Evolutionary conservation across 805 yeast genomes (phyloP).

Genomic region (Saccharomycopsis selenospora): DNA sequence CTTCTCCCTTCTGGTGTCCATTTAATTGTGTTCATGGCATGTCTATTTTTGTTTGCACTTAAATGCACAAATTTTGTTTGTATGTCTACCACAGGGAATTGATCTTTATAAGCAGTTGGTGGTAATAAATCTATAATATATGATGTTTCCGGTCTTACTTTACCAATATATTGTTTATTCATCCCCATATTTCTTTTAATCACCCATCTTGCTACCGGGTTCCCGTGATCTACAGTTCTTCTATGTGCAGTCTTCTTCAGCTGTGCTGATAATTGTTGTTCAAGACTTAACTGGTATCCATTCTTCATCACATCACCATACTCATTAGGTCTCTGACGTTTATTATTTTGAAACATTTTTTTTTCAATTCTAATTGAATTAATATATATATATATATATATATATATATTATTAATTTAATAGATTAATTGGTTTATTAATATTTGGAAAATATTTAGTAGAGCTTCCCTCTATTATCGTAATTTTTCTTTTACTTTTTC

Average conservation of each 20-base stretch:
- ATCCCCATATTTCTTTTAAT: conserved; percentile 39
- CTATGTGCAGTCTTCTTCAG: conserved; percentile 49
- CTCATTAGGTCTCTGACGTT: too few relatives aligned
- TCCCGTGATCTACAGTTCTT: conserved; percentile 73
- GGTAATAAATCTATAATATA: conserved; percentile 60
- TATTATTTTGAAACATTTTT: too few relatives aligned
- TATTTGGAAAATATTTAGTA: too few relatives aligned
- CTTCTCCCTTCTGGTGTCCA: conserved; percentile 98
- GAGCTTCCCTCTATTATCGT: too few relatives aligned
- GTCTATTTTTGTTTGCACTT: conserved; percentile 84
- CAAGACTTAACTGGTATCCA: conserved; percentile 24
- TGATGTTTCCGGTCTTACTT: conserved; percentile 61
- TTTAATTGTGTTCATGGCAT: conserved; percentile 79
- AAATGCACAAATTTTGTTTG: conserved; percentile 83
- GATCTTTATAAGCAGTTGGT: conserved; percentile 47
- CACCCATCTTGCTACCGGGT: conserved; percentile 61
- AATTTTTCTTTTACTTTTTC: too few relatives aligned
- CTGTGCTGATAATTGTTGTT: conserved; percentile 31
- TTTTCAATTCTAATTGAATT: too few relatives aligned
- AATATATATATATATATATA: too few relatives aligned
- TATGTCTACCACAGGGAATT: conserved; percentile 50
- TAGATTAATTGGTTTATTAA: too few relatives aligned
- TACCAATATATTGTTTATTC: conserved; percentile 39
- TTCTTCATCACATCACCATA: too few relatives aligned
- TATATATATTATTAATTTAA: too few relatives aligned